Evolutionary conservation across 108 stramenopile genomes (phyloP).

Genomic region (Cyclotella baltica): DNA sequence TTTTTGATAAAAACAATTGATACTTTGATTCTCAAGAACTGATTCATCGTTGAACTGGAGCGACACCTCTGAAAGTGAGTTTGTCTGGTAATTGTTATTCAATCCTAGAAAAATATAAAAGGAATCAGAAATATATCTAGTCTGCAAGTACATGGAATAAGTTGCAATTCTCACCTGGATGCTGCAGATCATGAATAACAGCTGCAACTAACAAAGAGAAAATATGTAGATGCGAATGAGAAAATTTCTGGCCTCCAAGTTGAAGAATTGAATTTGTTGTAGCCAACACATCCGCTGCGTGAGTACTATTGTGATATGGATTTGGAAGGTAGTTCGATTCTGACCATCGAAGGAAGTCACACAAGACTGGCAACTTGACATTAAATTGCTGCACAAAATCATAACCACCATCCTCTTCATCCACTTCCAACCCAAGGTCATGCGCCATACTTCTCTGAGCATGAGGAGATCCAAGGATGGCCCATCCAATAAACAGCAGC

Average conservation of each 20-base stretch:
- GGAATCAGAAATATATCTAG: neutral
- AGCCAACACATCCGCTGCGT: conserved; percentile 70
- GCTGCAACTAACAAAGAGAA: conserved; percentile 38
- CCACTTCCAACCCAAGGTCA: conserved; percentile 22
- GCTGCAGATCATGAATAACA: conserved; percentile 76
- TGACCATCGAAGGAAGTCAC: conserved; percentile 44
- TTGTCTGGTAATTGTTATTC: conserved; percentile 71
- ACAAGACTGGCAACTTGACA: conserved; percentile 42
- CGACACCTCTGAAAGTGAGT: conserved; percentile 56
- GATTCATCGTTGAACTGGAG: conserved; percentile 73
- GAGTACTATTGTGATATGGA: conserved; percentile 67
- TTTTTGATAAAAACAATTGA: conserved; percentile 43
- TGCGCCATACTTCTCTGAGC: conserved; percentile 42
- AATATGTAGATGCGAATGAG: conserved; percentile 34
- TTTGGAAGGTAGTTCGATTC: conserved; percentile 58
- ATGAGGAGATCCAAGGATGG: conserved; percentile 45
- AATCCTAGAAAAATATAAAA: neutral
- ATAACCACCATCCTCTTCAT: conserved; percentile 43
- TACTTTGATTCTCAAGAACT: conserved; percentile 76
- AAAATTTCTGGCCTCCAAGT: conserved; percentile 42
- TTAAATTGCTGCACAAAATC: conserved; percentile 48
- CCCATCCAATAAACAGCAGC: conserved; percentile 47
- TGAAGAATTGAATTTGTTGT: conserved; percentile 57
- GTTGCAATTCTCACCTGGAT: conserved; percentile 62
- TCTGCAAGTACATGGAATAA: neutral